Evolutionary conservation across 768 basidiomycete species (phyloP), one percentile per base, ranked within the genome.

Genomic region (Filobasidium floriforme): DNA sequence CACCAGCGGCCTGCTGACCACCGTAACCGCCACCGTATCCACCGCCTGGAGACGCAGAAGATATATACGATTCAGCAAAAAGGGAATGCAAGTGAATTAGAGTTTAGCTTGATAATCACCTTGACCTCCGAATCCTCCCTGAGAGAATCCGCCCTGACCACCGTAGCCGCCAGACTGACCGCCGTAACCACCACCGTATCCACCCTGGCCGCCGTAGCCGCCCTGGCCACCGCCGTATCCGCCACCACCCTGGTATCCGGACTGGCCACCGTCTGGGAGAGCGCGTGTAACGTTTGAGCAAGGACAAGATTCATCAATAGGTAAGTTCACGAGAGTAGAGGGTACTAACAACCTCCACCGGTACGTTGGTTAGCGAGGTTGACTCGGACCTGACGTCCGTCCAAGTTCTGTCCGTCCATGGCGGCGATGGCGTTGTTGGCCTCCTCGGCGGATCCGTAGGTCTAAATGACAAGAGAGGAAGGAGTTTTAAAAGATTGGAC

Each of bases 331-430:
- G 40, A 43, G 44, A 69, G 61, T 60, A 9, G 43, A 57, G 41
- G 65, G 61, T 46, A 67, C 69, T 41, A 37, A 62, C 62, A 44
- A 51, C 61, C 66, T 62, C 68, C 74, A 37, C 71, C 73, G 52
- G 75, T 76, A 66, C 74, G 72, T 66, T 76, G 72, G 78, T 81
- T 82, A 72, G 80, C 81, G 52, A 81, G 81, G 82, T 94, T 97
- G 71, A 68, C 85, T 79, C 91, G 91, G 76, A 98, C 86, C 67
- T 89, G 84, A 71, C 94, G 85, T 60, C 93, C 92, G 80, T 97
- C 94, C 69, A 98, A 86, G 71, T 94, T 90, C 71, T 88, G 86
- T 76, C 96, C 93, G 81, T 97, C 88, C 77, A 94, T 81, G 49
- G 77, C 81, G 54, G 60, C 67, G 76, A 96, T 94, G 54, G 93